A percentile compares a stretch with the other conserved stretches of the same genome.
phyloP scores from a whole-genome alignment of 1,284 basidiomycete species.

The Schizophyllum commune region DNA sequence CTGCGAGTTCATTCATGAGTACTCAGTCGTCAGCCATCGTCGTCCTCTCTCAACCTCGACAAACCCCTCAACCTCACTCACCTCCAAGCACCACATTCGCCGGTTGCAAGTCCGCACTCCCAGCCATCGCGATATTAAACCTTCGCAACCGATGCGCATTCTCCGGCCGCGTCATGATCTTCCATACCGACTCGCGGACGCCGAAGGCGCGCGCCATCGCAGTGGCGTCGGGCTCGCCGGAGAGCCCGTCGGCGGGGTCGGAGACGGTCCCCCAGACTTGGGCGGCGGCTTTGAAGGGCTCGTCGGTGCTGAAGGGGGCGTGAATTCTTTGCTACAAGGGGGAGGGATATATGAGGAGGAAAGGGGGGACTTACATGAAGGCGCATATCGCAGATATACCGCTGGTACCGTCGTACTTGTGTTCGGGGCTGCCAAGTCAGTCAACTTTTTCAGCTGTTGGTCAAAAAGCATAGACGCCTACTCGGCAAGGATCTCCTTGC shows the following conservation, averaged over 20 bases:
- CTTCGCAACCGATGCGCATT: slow-evolving; percentile 13
- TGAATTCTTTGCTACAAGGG: too few relatives aligned
- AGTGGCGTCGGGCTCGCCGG: slow-evolving; percentile 9
- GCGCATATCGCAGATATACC: slow-evolving; percentile 16
- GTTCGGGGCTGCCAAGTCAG: slow-evolving; percentile 19
- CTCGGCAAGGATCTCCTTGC: slow-evolving; percentile 16
- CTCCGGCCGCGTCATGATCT: slow-evolving; percentile 17
- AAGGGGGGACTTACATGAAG: slow-evolving; percentile 12
- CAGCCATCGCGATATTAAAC: slow-evolving; percentile 18
- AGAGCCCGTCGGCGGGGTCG: slow-evolving; percentile 14
- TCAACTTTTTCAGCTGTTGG: too few relatives aligned
- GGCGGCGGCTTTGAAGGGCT: slow-evolving; percentile 18
- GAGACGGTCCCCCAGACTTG: slow-evolving; percentile 17
- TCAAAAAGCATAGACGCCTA: not conserved
- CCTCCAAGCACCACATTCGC: slow-evolving; percentile 14
- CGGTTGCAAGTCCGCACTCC: slow-evolving; percentile 12
- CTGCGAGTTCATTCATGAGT: too few relatives aligned
- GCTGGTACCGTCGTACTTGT: slow-evolving; percentile 17
- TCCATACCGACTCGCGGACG: slow-evolving; percentile 11
- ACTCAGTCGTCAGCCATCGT: too few relatives aligned
- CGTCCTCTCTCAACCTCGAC: too few relatives aligned
- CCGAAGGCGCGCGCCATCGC: slow-evolving; percentile 11
- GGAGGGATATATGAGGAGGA: not conserved
- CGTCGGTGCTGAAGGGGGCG: slow-evolving; percentile 17
- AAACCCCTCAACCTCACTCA: slow-evolving; percentile 2